phyloP scores from a whole-genome alignment of 371 early-diverging fungal genomes.

The Mortierella polycephala region DNA sequence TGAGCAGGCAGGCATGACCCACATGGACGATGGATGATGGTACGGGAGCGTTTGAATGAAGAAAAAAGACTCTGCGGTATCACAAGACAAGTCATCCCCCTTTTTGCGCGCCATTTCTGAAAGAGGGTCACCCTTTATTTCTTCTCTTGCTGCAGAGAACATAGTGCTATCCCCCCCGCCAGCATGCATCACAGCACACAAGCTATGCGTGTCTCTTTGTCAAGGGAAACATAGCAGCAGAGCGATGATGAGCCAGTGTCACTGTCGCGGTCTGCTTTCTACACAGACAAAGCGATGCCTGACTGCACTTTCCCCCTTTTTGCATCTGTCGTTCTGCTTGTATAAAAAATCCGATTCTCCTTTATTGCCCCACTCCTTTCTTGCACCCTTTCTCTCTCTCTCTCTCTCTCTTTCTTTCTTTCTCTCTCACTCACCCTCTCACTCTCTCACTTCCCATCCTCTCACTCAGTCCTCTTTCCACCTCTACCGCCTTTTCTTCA shows the following conservation, averaged over 20 bases:
- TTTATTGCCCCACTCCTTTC: neutral
- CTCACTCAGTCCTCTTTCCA: neutral
- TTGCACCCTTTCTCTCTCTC: neutral
- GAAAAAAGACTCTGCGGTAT: constrained; percentile 4
- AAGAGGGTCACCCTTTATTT: constrained; percentile 18
- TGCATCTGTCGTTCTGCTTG: neutral
- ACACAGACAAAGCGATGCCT: neutral
- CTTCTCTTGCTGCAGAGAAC: neutral
- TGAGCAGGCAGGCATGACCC: too few relatives aligned
- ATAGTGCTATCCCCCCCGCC: neutral
- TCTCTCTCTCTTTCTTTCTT: neutral
- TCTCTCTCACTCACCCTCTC: constrained; percentile 5
- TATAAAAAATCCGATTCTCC: neutral
- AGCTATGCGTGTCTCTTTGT: neutral
- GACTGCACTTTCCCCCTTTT: neutral
- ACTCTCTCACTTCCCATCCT: neutral
- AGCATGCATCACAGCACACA: neutral
- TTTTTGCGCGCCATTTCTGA: constrained; percentile 20
- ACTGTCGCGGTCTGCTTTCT: neutral
- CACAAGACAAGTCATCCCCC: constrained; percentile 35
- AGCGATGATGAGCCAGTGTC: neutral
- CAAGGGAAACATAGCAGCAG: neutral
- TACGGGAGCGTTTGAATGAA: neutral
- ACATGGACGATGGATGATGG: neutral
- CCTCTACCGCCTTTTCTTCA: neutral